Base-by-base conservation (phyloP, 2,329 filamentous ascomycete genomes). In the Elsinoe necatrix region DNA sequence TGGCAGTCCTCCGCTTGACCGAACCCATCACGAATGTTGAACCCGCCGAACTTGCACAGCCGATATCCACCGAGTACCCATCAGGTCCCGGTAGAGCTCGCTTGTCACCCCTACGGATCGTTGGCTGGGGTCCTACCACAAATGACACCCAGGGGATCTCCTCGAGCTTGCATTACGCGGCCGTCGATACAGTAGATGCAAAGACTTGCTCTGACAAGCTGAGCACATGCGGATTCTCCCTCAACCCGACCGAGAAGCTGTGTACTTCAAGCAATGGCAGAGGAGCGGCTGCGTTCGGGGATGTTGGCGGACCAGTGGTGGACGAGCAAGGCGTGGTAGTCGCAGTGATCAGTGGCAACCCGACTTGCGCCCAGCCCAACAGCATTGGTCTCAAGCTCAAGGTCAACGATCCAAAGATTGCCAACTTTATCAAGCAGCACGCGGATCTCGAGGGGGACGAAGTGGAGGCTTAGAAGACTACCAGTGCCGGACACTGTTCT, bases 71-170 rank as follows among this genome's bases (percentile, higher is more conserved):
- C 8, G 37, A 34, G 20, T 45, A 25, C 7, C 52, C 37, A 18
- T 4, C 14, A 18, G 16, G 4, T 11, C 52, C 39, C 27, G 35
- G 52, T 18, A 18, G 52, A 7, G 21, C 52, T 18, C 25, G 52
- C 9, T 23, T 39, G 11, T 25, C 34, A 11, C 9, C 35, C 3
- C 35, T 55, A 5, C 52, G 39, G 2, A 39, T 56, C 27, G 16
- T 54, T n/a, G 55, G 54, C 4, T 59, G 58, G 58, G 58, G 58
- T 25, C 41, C 55, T 14, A 31, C 58, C 29, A 54, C 35, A 7
- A 50, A 45, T n/a, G 47, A 35, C 11, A 50, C 34, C 2, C 57
- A 58, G 20, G 11, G n/a, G 2, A 50, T 58, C 21, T 55, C 57
- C 2, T 41, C 51, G 9, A 12, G 14, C 23, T 51, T 54, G 2